Conservation (phyloP, 768 basidiomycete genomes). For the Panaeolus papilionaceus region DNA sequence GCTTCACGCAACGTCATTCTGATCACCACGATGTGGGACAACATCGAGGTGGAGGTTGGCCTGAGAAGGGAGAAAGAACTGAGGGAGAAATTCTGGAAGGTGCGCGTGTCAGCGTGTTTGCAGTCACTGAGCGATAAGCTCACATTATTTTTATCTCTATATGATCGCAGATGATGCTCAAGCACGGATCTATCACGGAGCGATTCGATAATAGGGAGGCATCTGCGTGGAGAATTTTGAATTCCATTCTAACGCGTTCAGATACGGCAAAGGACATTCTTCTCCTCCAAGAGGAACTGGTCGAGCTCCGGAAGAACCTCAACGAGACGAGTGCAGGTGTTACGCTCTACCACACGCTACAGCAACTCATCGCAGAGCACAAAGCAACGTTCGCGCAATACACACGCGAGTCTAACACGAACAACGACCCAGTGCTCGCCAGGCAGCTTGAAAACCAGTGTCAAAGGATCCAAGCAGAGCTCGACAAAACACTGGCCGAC, state of each 20-base stretch:
- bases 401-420: conserved; percentile 12
- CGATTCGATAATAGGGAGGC: conserved; percentile 39
- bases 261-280: conserved; percentile 7
- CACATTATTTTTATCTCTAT: conserved; percentile 35
- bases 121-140: conserved; percentile 34
- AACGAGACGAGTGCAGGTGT: conserved; percentile 22
- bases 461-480: conserved; percentile 27
- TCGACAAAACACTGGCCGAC: conserved; percentile 29
- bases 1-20: conserved; percentile 51
- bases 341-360: conserved; percentile 22
- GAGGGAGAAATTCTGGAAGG: conserved; percentile 38
- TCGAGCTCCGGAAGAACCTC: conserved; percentile 15
- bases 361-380: conserved; percentile 21
- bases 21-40: conserved; percentile 50
- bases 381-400: conserved; percentile 16
- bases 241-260: conserved; percentile 30
- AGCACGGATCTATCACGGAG: conserved; percentile 26
- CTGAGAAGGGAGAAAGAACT: conserved; percentile 32
- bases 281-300: conserved; percentile 21
- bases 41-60: conserved; percentile 34
- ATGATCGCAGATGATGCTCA: conserved; percentile 48
- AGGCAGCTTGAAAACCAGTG: conserved; percentile 19
- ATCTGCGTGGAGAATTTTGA: conserved; percentile 39
- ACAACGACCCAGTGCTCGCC: conserved; percentile 15
- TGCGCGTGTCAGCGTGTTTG: not conserved